Base-by-base conservation (phyloP, 805 yeast genomes). In the Grigorovia jiainica region DNA sequence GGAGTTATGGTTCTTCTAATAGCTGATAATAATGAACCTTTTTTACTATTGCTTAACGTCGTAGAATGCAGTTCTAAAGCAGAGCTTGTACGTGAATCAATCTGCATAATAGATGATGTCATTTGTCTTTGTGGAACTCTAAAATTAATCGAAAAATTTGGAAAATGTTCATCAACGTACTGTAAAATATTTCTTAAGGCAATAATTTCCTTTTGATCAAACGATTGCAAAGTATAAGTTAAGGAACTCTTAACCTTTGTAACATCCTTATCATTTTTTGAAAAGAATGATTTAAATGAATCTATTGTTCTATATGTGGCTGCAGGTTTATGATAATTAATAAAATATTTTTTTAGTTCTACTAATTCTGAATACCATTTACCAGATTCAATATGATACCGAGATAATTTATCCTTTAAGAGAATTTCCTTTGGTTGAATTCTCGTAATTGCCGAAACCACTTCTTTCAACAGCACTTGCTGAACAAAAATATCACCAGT, bases 351-450 rank as follows among this genome's bases (percentile, higher is more conserved):
- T 34, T 72, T 71, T 44, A 82, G 56, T 30, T 79, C 87, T 1
- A 72, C 71, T 5, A 79, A 55, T 27, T 74, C 79, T 1, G 76
- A 69, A 48, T 71, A 72, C 82, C 82, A 75, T 3, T 61, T 50
- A 0, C 82, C 80, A 29, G 57, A 54, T 13, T 67, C 61, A 1
- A 76, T 46, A 5, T 65, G 56, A 2, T 64, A 65, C 0, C 57
- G 43, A 19, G 70, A 65, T 7, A 75, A 58, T 0, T 65, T 66
- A 35, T 71, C 72, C 19, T 75, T 68, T 3, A 89, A 53, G 9
- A 90, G 53, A 11, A 90, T 75, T 52, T 90, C 98, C 30, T 79
- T 73, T 0, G 98, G 97, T 38, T 71, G 71, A 6, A 92, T 78
- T 44, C 97, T 70, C 0, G 90, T 70, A 1, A 92, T 64, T 34